phyloP scores from a whole-genome alignment of 2,329 filamentous ascomycete species.

The Cladosporium sp. region DNA sequence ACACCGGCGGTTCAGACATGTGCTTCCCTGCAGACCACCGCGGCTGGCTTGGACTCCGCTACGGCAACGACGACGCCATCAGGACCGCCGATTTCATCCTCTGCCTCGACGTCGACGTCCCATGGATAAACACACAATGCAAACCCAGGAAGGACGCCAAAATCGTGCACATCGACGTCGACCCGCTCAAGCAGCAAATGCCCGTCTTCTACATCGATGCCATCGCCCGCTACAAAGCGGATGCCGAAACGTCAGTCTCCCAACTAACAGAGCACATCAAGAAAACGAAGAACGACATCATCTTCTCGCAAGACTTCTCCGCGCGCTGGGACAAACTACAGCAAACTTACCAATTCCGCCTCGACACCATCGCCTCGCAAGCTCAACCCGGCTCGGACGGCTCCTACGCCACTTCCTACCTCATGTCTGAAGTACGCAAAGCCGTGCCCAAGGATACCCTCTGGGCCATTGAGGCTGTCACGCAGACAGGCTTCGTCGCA shows the following conservation, averaged over 20 bases:
- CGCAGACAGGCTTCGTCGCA: constrained; percentile 61
- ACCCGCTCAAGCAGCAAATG: constrained; percentile 62
- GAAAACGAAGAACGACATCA: constrained; percentile 40
- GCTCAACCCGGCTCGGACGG: constrained; percentile 58
- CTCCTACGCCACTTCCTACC: constrained; percentile 57
- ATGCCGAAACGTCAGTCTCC: constrained; percentile 54
- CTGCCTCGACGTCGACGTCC: constrained; percentile 84
- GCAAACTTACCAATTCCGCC: constrained; percentile 53
- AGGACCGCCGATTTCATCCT: constrained; percentile 77
- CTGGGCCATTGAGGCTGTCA: constrained; percentile 75
- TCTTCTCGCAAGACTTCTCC: constrained; percentile 26
- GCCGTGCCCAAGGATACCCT: constrained; percentile 62
- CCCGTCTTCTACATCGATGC: constrained; percentile 56
- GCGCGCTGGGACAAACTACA: constrained; percentile 54
- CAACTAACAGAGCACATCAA: constrained; percentile 49
- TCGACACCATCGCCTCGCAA: constrained; percentile 57
- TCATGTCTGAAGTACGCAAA: constrained; percentile 52
- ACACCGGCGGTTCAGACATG: constrained; percentile 77
- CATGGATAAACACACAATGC: constrained; percentile 82
- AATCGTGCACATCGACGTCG: constrained; percentile 63
- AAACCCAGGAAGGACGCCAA: constrained; percentile 53
- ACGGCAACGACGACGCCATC: constrained; percentile 69
- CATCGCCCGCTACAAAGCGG: constrained; percentile 48
- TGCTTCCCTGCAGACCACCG: constrained; percentile 70
- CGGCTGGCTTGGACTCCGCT: constrained; percentile 59